Percentiles rank a stretch among this genome's conserved stretches.
These are phyloP conservation scores for Globisporangium cylindrosporum DNA, from an alignment of 352 stramenopile species.

Conservation along the genomic window DNA sequence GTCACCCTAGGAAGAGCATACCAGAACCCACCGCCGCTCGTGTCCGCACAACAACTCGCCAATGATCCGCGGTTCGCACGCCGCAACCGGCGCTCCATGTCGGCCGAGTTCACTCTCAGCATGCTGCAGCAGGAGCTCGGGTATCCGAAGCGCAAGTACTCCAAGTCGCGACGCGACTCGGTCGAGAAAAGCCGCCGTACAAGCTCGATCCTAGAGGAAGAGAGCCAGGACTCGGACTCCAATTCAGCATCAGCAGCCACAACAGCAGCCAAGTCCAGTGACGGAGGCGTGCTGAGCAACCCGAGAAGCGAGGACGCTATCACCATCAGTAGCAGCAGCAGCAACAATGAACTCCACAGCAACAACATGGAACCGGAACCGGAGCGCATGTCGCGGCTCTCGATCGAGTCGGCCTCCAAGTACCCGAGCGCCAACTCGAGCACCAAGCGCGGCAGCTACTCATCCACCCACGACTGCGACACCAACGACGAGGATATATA, in stretches of 20 bases:
- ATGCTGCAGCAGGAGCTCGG: conserved; percentile 72
- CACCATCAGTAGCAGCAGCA: background rate
- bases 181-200: conserved; percentile 30
- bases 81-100: conserved; percentile 47
- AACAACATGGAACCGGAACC: conserved; percentile 15
- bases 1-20: too few relatives aligned
- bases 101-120: conserved; percentile 53
- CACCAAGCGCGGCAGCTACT: conserved; percentile 23
- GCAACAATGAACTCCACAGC: background rate
- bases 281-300: background rate
- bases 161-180: conserved; percentile 17
- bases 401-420: conserved; percentile 12
- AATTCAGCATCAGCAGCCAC: conserved; percentile 11
- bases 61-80: conserved; percentile 14
- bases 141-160: conserved; percentile 46
- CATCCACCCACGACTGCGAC: conserved; percentile 5
- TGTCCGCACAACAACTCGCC: conserved; percentile 1
- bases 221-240: conserved; percentile 19
- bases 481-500: conserved; percentile 8
- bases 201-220: conserved; percentile 35
- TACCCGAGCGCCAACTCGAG: conserved; percentile 19
- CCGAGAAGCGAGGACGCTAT: background rate
- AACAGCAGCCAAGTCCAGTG: background rate
- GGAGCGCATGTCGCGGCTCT: conserved; percentile 9
- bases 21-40: background rate